Conservation (phyloP, 2,329 filamentous ascomycete genomes). For the Fusarium sambucinum region DNA sequence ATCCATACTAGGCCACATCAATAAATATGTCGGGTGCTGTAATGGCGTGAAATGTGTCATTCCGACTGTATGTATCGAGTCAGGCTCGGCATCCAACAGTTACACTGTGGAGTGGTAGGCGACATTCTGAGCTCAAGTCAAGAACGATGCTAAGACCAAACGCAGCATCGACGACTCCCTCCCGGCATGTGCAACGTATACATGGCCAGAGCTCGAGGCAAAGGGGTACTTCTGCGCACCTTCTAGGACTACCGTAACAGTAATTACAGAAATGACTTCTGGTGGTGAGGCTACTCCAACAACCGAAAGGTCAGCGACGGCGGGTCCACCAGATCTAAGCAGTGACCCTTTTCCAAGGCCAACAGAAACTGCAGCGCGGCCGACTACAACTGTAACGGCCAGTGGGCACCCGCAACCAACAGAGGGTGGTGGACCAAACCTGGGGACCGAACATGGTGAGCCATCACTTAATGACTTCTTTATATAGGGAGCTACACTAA, state of each 20-base stretch:
- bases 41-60: conserved; percentile 11
- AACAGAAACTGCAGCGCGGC: background rate
- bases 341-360: background rate
- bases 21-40: conserved; percentile 23
- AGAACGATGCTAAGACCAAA: background rate
- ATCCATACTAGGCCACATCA: background rate
- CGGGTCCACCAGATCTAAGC: background rate
- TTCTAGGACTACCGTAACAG: conserved; percentile 15
- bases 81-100: conserved; percentile 6
- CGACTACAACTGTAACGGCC: background rate
- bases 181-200: conserved; percentile 34
- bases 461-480: background rate
- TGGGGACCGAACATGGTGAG: conserved; percentile 28
- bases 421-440: background rate
- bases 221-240: conserved; percentile 20
- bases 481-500: background rate
- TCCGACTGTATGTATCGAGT: conserved; percentile 26
- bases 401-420: background rate
- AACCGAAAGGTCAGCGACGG: background rate
- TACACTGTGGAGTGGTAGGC: conserved; percentile 19
- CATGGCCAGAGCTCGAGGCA: conserved; percentile 10
- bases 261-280: background rate
- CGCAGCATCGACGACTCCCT: conserved; percentile 9
- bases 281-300: background rate
- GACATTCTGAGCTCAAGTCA: too few relatives aligned